These are phyloP conservation scores for sorghum (Sorghum bicolor) DNA, from an alignment of 176 grass and related monocot genomes.

Conservation along the genomic window Sorghum_bicolor_NCBIv3 NC_012872.2:1929001-1929500, in stretches of 20 bases:
- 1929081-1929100: conserved; percentile 18
- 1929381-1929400: background rate
- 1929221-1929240: background rate
- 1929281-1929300: background rate
- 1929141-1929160: conserved; percentile 31
- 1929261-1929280: background rate
- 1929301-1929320: background rate
- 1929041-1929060: background rate
- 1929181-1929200: conserved; percentile 39
- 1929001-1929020: conserved; percentile 52
- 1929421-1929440: background rate
- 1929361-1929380: background rate
- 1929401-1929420: background rate
- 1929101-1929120: background rate
- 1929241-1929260: background rate
- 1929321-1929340: background rate
- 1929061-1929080: background rate
- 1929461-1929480: background rate
- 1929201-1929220: background rate
- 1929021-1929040: background rate
- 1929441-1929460: background rate
- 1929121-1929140: conserved; percentile 18
- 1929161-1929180: conserved; percentile 32
- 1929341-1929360: background rate
- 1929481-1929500: background rate